Base-by-base conservation (phyloP, 495 filamentous ascomycete species). In the Xylaria venustula region DNA sequence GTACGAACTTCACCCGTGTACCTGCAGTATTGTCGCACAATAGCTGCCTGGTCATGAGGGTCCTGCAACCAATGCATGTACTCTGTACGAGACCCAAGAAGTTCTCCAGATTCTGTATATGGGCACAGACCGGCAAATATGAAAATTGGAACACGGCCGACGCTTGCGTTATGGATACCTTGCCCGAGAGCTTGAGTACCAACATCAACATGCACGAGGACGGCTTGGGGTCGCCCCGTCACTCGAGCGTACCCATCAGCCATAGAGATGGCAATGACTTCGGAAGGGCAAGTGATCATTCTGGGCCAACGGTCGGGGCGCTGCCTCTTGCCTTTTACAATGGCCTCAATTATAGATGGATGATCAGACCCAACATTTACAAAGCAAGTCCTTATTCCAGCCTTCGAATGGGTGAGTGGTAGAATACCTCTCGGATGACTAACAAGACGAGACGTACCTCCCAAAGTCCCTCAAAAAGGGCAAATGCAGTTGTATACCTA, bases 61-160 rank as follows among this genome's bases (percentile, higher is more conserved):
- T 92, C 89, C 60, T 92, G 89, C 8, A 91, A 87, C 86, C 89
- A 92, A 62, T 92, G 89, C 63, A 91, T 92, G 62, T 90, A 91
- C 65, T 91, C 89, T 0, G 89, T 91, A 34, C 89, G 77, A 6
- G 85, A 88, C 1, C 89, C 89, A 20, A 85, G 74, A 70, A 87
- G 79, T 71, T 92, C 89, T 2, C 89, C 89, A 57, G 91, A 88
- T 53, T 87, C 82, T 0, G 89, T 91, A 65, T 85, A 91, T 0
- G 89, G 89, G 30, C 84, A 88, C 28, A 92, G 73, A 7, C 89
- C 89, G 9, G 89, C 89, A 65, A 92, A 91, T 55, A 92, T 90
- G 22, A 92, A 70, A 14, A 92, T 85, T 0, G 89, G 89, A 4
- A 83, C 83, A 32, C 89, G 85, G 7, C 89, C 88, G 64, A 86